These are phyloP conservation scores for Lipomyces yamanashiensis DNA, from an alignment of 805 yeast species.

Conservation along the genomic window DNA sequence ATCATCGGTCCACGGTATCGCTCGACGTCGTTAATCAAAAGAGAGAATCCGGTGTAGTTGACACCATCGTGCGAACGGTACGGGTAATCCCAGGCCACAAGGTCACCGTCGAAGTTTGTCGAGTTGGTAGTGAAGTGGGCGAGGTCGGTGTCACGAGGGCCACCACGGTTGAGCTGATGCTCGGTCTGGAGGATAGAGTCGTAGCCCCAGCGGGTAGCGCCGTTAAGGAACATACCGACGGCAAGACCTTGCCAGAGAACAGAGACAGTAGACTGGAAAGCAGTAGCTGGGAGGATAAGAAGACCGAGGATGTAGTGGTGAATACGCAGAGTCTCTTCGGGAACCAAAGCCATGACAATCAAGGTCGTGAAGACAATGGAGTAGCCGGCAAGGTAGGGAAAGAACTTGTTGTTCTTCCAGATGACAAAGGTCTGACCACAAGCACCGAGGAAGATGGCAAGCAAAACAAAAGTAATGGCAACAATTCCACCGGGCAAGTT, in stretches of 20 bases:
- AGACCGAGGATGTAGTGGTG: slow-evolving; percentile 74
- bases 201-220: slow-evolving; percentile 90
- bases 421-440: slow-evolving; percentile 74
- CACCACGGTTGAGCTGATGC: slow-evolving; percentile 34
- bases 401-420: slow-evolving; percentile 68
- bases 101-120: slow-evolving; percentile 33
- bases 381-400: slow-evolving; percentile 63
- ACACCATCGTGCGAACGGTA: slow-evolving; percentile 13
- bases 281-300: slow-evolving; percentile 82
- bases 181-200: slow-evolving; percentile 86
- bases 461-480: slow-evolving; percentile 60
- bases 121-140: slow-evolving; percentile 35
- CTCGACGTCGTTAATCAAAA: slow-evolving; percentile 80
- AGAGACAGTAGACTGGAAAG: slow-evolving; percentile 49
- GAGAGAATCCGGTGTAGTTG: slow-evolving; percentile 57
- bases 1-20: slow-evolving; percentile 62
- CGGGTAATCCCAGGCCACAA: slow-evolving; percentile 36
- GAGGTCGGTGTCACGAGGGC: slow-evolving; percentile 35
- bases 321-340: slow-evolving; percentile 73
- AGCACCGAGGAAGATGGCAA: slow-evolving; percentile 58
- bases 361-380: slow-evolving; percentile 51
- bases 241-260: slow-evolving; percentile 82
- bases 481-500: slow-evolving; percentile 76
- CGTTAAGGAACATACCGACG: slow-evolving; percentile 79
- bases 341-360: slow-evolving; percentile 54